Percentiles rank a stretch among this genome's conserved stretches.
These are phyloP conservation scores for Trichoderma parareesei DNA, from an alignment of 495 filamentous ascomycete genomes.

Conservation along the genomic window DNA sequence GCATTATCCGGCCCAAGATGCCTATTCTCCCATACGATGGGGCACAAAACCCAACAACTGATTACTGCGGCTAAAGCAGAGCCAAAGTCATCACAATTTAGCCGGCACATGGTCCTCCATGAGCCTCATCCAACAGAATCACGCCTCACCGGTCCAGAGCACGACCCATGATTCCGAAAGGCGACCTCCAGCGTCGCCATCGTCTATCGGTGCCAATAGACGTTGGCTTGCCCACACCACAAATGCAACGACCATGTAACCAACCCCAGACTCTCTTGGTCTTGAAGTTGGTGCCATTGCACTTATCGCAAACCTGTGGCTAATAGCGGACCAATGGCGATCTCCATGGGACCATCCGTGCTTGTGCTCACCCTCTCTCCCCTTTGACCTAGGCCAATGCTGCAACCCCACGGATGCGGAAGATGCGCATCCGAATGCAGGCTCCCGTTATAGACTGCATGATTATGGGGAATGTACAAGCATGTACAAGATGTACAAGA, in stretches of 20 bases:
- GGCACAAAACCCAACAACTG: background rate
- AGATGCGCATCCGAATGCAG: background rate
- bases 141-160: background rate
- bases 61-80: background rate
- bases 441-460: background rate
- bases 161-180: background rate
- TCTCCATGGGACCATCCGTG: background rate
- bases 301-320: no score
- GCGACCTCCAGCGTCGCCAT: background rate
- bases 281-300: background rate
- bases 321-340: background rate
- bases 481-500: background rate
- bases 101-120: background rate
- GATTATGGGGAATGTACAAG: background rate
- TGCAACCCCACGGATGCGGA: slow-evolving; percentile 1
- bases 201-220: background rate
- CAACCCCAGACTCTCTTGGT: background rate
- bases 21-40: background rate
- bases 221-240: background rate
- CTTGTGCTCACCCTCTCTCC: background rate
- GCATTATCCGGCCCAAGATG: background rate
- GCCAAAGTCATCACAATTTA: background rate
- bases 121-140: background rate
- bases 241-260: background rate
- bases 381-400: background rate